Conservation (phyloP, 1,139 yeast genomes). For the Meyerozyma sp. region DNA sequence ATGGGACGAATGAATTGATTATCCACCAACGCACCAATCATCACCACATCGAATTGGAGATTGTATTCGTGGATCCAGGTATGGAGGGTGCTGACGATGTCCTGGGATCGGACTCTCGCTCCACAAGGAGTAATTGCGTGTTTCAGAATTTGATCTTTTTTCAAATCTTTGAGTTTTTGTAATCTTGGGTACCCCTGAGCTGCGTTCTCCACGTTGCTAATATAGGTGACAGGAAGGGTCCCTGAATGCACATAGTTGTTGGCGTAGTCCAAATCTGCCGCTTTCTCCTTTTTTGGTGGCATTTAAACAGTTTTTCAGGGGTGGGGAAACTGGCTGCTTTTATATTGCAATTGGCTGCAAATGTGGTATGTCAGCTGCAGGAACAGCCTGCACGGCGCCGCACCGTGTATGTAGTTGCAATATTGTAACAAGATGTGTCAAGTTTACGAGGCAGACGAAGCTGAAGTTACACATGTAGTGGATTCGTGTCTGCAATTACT, state of each 20-base stretch:
- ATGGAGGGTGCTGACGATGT: slow-evolving; percentile 52
- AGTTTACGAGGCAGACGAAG: not conserved
- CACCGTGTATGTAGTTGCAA: not conserved
- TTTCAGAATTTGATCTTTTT: slow-evolving; percentile 40
- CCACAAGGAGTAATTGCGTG: slow-evolving; percentile 67
- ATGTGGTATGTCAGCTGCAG: slow-evolving; percentile 1
- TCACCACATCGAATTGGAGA: slow-evolving; percentile 77
- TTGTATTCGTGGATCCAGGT: slow-evolving; percentile 55
- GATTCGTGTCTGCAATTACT: not conserved
- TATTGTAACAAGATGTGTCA: not conserved
- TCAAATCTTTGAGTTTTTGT: slow-evolving; percentile 59
- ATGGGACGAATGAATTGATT: slow-evolving; percentile 61
- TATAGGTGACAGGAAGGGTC: slow-evolving; percentile 50
- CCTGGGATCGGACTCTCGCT: slow-evolving; percentile 43
- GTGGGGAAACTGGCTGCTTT: not conserved
- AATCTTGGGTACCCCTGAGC: slow-evolving; percentile 84
- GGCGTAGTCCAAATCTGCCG: slow-evolving; percentile 57
- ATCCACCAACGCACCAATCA: slow-evolving; percentile 83
- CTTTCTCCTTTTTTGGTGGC: not conserved
- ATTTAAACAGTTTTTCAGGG: not conserved
- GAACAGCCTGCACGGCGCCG: not conserved
- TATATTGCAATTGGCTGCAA: not conserved
- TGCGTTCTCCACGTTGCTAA: slow-evolving; percentile 61
- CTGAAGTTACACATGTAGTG: not conserved
- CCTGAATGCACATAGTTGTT: slow-evolving; percentile 64